phyloP scores from a whole-genome alignment of 2,329 filamentous ascomycete genomes.

The Mycocentrospora acerina region DNA sequence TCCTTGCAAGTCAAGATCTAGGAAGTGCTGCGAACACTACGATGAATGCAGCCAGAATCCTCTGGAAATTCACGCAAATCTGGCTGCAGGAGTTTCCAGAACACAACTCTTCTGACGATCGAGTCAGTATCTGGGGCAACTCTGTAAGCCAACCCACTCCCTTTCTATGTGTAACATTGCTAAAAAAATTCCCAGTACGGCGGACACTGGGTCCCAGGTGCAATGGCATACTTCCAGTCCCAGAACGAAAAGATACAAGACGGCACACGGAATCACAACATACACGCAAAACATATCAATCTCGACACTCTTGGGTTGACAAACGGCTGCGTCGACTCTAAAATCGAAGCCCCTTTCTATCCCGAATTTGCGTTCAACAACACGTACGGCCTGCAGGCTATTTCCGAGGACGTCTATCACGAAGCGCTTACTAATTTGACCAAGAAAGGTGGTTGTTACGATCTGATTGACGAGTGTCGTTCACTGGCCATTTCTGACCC shows the following conservation, averaged over 20 bases:
- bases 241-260: slow-evolving; percentile 55
- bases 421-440: slow-evolving; percentile 40
- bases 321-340: slow-evolving; percentile 47
- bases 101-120: slow-evolving; percentile 17
- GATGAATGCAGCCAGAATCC: slow-evolving; percentile 14
- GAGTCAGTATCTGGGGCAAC: slow-evolving; percentile 31
- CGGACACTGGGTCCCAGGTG: slow-evolving; percentile 56
- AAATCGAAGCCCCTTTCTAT: slow-evolving; percentile 49
- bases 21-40: slow-evolving; percentile 16
- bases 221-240: slow-evolving; percentile 53
- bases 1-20: slow-evolving; percentile 11
- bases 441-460: slow-evolving; percentile 51
- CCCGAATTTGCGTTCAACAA: slow-evolving; percentile 56
- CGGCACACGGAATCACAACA: slow-evolving; percentile 21
- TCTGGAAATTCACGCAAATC: slow-evolving; percentile 21
- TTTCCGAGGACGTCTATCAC: slow-evolving; percentile 46
- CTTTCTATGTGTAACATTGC: background rate
- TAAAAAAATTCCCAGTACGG: slow-evolving; percentile 45
- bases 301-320: slow-evolving; percentile 53
- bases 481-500: slow-evolving; percentile 50
- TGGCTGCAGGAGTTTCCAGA: slow-evolving; percentile 25
- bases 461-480: slow-evolving; percentile 53
- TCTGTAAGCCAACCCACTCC: slow-evolving; percentile 6
- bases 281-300: slow-evolving; percentile 29
- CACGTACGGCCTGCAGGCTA: slow-evolving; percentile 54